These are phyloP conservation scores for Thinopyrum elongatum DNA, from an alignment of 176 grass and related monocot genomes.

Conservation along the genomic window DNA sequence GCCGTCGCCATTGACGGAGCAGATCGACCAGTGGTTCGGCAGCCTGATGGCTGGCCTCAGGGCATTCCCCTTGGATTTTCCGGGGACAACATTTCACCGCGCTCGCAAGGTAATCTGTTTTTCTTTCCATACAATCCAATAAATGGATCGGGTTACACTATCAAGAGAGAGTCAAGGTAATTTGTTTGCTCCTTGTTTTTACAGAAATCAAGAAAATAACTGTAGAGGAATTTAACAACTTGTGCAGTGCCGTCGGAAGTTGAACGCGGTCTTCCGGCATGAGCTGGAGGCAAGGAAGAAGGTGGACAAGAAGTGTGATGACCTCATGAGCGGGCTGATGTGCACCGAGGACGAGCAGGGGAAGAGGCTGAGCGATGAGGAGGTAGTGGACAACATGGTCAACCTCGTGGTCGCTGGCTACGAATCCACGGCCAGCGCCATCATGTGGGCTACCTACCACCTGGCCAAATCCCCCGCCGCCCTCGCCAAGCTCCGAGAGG, in stretches of 20 bases:
- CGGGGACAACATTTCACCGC: constrained; percentile 19
- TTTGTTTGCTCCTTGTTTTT: too few species aligned
- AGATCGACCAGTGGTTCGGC: constrained; percentile 25
- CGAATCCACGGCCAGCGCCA: constrained; percentile 29
- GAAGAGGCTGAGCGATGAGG: constrained; percentile 19
- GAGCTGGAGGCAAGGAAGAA: constrained; percentile 33
- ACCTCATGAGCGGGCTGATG: constrained; percentile 36
- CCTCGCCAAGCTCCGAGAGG: background rate
- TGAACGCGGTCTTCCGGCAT: constrained; percentile 21
- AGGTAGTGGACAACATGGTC: constrained; percentile 42
- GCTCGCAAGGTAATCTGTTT: constrained; percentile 16
- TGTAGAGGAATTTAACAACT: background rate
- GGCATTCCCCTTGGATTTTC: constrained; percentile 30
- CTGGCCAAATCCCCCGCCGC: background rate
- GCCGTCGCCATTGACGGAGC: constrained; percentile 28
- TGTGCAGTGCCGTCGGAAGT: constrained; percentile 7
- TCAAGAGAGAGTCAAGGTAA: background rate
- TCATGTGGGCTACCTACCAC: constrained; percentile 47
- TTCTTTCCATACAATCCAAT: too few species aligned
- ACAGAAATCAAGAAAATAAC: background rate
- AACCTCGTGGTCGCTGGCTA: constrained; percentile 24
- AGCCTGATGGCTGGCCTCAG: constrained; percentile 19
- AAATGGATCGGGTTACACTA: too few species aligned
- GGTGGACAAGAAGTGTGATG: background rate
- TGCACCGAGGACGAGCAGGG: constrained; percentile 31